Conservation (phyloP, 176 grass and related monocot species). For the Musa schizocarpa region DNA sequence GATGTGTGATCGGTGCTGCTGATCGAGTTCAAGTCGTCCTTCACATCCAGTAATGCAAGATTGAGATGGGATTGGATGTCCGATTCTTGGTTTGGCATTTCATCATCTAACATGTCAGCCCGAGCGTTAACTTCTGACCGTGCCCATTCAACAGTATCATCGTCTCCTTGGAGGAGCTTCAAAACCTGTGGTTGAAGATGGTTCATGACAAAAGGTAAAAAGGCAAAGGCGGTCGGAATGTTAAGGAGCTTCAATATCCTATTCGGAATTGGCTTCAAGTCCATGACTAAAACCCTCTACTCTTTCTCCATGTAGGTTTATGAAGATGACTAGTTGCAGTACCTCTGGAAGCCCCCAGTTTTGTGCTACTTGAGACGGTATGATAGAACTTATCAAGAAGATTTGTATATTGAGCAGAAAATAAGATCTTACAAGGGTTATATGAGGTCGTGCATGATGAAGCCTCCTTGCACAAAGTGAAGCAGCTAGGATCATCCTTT, state of each 20-base stretch:
- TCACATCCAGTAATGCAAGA: slow-evolving; percentile 70
- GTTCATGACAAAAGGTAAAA: background rate
- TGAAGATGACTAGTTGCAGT: no score
- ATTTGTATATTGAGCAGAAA: background rate
- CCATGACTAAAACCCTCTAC: no score
- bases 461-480: slow-evolving; percentile 62
- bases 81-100: slow-evolving; percentile 10
- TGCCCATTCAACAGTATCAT: slow-evolving; percentile 49
- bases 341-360: background rate
- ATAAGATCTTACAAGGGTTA: slow-evolving; percentile 41
- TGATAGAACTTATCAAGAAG: background rate
- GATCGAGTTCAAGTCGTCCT: slow-evolving; percentile 56
- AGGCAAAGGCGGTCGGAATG: background rate
- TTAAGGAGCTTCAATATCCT: background rate
- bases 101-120: background rate
- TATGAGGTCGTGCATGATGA: slow-evolving; percentile 54
- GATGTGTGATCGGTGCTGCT: slow-evolving; percentile 66
- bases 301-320: no score
- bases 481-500: slow-evolving; percentile 74
- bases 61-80: slow-evolving; percentile 76
- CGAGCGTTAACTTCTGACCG: slow-evolving; percentile 31
- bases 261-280: background rate
- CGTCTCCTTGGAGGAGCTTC: slow-evolving; percentile 64
- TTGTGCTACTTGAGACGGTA: background rate
- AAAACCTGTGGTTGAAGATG: slow-evolving; percentile 35